These are phyloP conservation scores for Sclerotinia glacialis DNA, from an alignment of 2,329 filamentous ascomycete genomes.

Conservation along the genomic window DNA sequence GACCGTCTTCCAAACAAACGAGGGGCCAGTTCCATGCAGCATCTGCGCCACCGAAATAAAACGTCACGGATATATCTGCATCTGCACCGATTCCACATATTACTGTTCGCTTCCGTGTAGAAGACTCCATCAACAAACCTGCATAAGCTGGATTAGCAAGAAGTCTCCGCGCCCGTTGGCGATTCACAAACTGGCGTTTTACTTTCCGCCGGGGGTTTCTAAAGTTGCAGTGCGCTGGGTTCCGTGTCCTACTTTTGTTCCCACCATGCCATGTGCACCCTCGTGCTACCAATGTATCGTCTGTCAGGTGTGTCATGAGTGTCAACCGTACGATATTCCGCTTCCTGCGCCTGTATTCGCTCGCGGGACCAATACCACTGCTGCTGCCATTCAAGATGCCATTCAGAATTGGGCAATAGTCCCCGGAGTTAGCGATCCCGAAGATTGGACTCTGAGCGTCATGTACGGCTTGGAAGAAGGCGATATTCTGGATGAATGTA, in stretches of 20 bases:
- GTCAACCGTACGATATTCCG: neutral
- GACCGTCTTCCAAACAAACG: neutral
- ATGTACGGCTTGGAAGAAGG: neutral
- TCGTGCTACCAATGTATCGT: neutral
- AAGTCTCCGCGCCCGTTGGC: neutral
- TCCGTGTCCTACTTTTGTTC: neutral
- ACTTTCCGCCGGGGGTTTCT: constrained; percentile 35
- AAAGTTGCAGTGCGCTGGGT: constrained; percentile 41
- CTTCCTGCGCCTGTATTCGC: neutral
- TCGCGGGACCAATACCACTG: neutral
- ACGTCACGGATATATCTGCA: neutral
- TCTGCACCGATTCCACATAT: neutral
- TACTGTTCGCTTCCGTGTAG: neutral
- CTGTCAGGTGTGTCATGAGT: neutral
- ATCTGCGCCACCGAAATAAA: neutral
- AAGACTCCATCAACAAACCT: neutral
- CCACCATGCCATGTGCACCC: neutral
- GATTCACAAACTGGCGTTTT: neutral
- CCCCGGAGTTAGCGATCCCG: neutral
- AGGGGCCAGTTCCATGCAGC: neutral
- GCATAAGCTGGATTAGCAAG: neutral
- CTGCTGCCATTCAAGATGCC: neutral
- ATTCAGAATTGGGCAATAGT: neutral
- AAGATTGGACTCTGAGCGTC: neutral
- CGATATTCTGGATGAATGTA: too few species aligned